A percentile compares a stretch with the other conserved stretches of the same genome.
These are phyloP conservation scores for Mycogone perniciosa DNA, from an alignment of 2,329 filamentous ascomycete genomes.

Conservation along the genomic window DNA sequence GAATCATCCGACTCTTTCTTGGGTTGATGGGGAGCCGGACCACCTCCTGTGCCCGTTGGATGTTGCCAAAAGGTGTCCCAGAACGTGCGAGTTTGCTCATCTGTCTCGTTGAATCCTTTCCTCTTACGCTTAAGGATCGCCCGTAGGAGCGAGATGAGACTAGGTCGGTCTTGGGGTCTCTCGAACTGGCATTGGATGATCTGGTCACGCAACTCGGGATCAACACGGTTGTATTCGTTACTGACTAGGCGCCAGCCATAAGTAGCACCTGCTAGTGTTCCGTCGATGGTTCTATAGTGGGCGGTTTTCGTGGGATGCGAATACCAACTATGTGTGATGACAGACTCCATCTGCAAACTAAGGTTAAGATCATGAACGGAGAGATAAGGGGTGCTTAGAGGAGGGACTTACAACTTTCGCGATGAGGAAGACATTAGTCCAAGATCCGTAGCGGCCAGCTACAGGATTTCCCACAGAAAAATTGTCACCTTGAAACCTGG, in stretches of 20 bases:
- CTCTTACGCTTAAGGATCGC: conserved; percentile 17
- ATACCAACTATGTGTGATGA: conserved; percentile 17
- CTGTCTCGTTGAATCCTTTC: conserved; percentile 14
- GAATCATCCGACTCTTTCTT: no score
- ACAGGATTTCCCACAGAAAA: conserved; percentile 12
- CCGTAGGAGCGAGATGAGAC: conserved; percentile 17
- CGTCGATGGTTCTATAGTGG: conserved; percentile 1
- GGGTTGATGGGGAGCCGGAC: no score
- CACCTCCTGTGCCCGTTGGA: not conserved
- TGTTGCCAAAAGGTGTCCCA: conserved; percentile 16
- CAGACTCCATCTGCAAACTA: conserved; percentile 21
- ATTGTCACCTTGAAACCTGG: conserved; percentile 13
- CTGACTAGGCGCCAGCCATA: conserved; percentile 20
- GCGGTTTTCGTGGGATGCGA: conserved; percentile 10
- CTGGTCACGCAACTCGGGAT: conserved; percentile 18
- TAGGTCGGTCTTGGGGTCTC: conserved; percentile 22
- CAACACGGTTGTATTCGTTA: conserved; percentile 11
- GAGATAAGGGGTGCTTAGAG: not conserved
- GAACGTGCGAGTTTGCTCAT: conserved; percentile 14
- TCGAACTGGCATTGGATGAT: conserved; percentile 22
- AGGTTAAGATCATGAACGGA: not conserved
- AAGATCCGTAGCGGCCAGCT: conserved; percentile 24
- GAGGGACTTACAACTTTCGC: conserved; percentile 20
- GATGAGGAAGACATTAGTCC: conserved; percentile 25
- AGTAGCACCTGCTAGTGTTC: not conserved